Conservation (phyloP, 441 rosid genomes). For the Erodium texanum region DNA sequence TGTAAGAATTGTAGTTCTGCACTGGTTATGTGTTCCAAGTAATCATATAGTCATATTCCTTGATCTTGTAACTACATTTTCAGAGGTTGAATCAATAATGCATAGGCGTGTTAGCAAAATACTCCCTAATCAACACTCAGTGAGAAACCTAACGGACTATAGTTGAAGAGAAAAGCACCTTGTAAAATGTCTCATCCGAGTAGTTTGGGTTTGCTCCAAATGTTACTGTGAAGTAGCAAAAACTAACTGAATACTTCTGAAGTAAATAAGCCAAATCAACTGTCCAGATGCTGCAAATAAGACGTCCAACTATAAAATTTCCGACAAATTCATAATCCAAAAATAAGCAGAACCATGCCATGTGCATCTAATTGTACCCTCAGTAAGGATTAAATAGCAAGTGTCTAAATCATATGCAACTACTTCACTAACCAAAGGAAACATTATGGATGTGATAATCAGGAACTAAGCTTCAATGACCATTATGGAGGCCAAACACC, state of each 20-base stretch:
- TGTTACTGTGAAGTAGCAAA: conserved; percentile 81
- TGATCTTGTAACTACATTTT: neutral
- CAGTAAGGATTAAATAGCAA: neutral
- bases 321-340: neutral
- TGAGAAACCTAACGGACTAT: neutral
- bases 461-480: neutral
- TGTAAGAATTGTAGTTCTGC: neutral
- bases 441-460: neutral
- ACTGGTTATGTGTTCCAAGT: conserved; percentile 1
- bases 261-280: conserved; percentile 81
- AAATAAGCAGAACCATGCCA: conserved; percentile 7
- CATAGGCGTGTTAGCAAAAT: neutral
- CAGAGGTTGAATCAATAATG: neutral
- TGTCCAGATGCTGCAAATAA: conserved; percentile 77
- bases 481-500: neutral
- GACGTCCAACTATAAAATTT: conserved; percentile 17
- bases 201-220: conserved; percentile 85
- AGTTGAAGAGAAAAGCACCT: conserved; percentile 37
- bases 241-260: conserved; percentile 60
- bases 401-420: neutral
- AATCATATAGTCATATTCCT: neutral
- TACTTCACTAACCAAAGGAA: neutral
- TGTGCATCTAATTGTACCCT: neutral
- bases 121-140: neutral
- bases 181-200: conserved; percentile 74